phyloP scores from a whole-genome alignment of 805 yeast genomes.

The Candida insectalens region DNA sequence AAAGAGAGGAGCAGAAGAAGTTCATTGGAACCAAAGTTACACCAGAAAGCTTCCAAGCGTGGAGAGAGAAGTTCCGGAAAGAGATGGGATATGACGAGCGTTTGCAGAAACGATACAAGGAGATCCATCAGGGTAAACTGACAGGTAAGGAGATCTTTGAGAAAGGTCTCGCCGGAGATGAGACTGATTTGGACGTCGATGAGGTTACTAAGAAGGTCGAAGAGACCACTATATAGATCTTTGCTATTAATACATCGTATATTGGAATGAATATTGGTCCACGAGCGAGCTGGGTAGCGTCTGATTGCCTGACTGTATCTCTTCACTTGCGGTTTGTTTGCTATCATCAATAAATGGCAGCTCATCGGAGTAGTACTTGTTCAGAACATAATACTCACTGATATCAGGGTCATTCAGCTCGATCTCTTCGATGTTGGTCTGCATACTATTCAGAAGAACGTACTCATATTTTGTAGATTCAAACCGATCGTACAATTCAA shows the following conservation, averaged over 20 bases:
- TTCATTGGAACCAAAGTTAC: constrained; percentile 90
- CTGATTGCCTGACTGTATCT: neutral
- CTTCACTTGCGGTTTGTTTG: constrained; percentile 4
- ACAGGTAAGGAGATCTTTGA: constrained; percentile 90
- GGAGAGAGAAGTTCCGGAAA: constrained; percentile 66
- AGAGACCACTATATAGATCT: constrained; percentile 4
- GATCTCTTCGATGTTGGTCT: too few species aligned
- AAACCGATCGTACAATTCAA: too few species aligned
- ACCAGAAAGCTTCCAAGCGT: constrained; percentile 52
- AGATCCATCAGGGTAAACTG: constrained; percentile 65
- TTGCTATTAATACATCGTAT: too few species aligned
- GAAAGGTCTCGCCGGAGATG: constrained; percentile 71
- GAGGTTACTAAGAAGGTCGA: constrained; percentile 7
- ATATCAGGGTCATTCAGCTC: constrained; percentile 11
- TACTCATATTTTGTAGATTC: too few species aligned
- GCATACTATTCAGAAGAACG: too few species aligned
- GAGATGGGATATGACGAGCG: constrained; percentile 65
- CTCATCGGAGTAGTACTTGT: constrained; percentile 10
- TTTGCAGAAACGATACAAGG: constrained; percentile 37
- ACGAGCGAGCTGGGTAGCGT: neutral
- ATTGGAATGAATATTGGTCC: too few species aligned
- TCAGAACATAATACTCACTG: constrained; percentile 7
- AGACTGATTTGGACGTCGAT: constrained; percentile 25
- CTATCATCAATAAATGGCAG: constrained; percentile 4
- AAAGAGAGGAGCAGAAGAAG: constrained; percentile 79